Evolutionary conservation across 371 early-diverging fungal genomes (phyloP).

Genomic region (Mucor irregularis): DNA sequence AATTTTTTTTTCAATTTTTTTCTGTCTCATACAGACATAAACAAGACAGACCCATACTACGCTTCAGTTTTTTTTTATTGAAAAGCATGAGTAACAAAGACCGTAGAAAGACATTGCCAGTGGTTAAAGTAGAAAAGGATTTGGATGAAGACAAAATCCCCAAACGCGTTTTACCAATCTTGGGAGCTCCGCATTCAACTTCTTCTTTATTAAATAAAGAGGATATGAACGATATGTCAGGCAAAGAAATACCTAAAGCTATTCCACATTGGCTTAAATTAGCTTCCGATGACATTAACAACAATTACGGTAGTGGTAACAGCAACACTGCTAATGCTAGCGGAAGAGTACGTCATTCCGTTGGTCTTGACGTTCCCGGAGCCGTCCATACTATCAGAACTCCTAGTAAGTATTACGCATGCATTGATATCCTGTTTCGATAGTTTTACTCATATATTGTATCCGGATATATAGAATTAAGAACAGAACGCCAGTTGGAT

Average conservation of each 20-base stretch:
- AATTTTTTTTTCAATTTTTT: no score
- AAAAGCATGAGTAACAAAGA: constrained; percentile 3
- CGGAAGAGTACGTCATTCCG: constrained; percentile 16
- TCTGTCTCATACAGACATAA: no score
- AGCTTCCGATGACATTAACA: constrained; percentile 1
- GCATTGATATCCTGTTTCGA: no score
- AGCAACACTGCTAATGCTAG: no score
- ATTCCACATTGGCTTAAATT: constrained; percentile 20
- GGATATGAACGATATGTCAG: background rate
- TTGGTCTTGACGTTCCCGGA: constrained; percentile 39
- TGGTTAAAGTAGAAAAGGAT: constrained; percentile 25
- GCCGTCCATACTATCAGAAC: constrained; percentile 34
- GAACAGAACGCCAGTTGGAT: constrained; percentile 39
- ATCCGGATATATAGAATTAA: constrained; percentile 18
- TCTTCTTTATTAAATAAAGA: background rate
- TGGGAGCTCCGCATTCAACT: constrained; percentile 11
- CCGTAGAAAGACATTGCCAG: constrained; percentile 23
- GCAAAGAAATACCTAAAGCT: background rate
- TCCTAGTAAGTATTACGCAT: constrained; percentile 28
- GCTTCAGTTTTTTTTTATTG: background rate
- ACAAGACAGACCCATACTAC: background rate
- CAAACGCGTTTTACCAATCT: constrained; percentile 17
- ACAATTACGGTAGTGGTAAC: no score
- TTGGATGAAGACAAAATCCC: constrained; percentile 15
- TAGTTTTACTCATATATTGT: no score